Conservation (phyloP, 106 monocot species). For the Allium sativum region DNA sequence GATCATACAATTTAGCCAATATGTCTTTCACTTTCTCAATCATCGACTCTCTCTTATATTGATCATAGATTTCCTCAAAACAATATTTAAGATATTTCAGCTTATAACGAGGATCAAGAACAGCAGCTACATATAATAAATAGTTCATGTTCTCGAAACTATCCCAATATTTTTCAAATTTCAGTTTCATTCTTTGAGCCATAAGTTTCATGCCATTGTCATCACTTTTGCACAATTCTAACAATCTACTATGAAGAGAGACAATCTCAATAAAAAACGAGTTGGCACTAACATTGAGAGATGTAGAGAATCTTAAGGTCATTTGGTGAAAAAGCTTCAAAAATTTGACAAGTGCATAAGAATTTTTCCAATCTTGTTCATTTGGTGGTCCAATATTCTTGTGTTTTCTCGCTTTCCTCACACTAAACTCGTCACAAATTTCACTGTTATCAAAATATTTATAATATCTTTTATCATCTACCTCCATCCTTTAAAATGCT, state of each 20-base stretch:
- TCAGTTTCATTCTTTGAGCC: background rate
- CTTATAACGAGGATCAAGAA: constrained; percentile 10
- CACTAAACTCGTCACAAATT: background rate
- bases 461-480: background rate
- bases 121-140: constrained; percentile 1
- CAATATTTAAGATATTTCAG: constrained; percentile 8
- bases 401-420: background rate
- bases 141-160: constrained; percentile 8
- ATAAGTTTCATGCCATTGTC: background rate
- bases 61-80: background rate
- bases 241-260: background rate
- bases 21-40: too few species aligned
- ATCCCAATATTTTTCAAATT: constrained; percentile 12
- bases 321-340: constrained; percentile 1
- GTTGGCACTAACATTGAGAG: background rate
- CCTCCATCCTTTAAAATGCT: constrained; percentile 7
- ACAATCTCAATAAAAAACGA: constrained; percentile 2
- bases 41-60: background rate
- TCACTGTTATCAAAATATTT: background rate
- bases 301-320: background rate
- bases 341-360: background rate
- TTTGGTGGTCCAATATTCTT: background rate
- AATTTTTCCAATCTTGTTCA: constrained; percentile 9
- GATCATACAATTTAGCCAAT: too few species aligned
- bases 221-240: background rate